phyloP scores from a whole-genome alignment of 2,329 filamentous ascomycete species.

The Sarocladiaceae sp. region DNA sequence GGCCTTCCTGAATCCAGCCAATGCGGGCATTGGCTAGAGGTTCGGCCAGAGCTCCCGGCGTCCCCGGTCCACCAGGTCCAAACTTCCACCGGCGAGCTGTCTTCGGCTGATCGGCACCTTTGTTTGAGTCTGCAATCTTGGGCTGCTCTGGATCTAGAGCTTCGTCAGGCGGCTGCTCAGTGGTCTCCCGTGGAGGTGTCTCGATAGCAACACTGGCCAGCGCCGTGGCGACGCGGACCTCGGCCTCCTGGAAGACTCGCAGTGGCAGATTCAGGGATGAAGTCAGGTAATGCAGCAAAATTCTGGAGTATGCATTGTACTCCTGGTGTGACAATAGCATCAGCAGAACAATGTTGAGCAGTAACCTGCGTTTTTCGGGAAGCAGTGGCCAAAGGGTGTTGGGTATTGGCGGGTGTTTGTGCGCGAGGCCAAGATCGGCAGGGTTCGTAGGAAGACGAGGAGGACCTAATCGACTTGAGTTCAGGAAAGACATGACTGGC shows the following conservation, averaged over 20 bases:
- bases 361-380: conserved; percentile 55
- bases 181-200: neutral
- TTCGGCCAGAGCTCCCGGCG: conserved; percentile 69
- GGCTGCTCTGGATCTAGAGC: too few species aligned
- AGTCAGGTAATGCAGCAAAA: conserved; percentile 63
- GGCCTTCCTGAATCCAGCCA: conserved; percentile 69
- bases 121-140: too few species aligned
- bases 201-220: conserved; percentile 67
- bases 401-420: conserved; percentile 51
- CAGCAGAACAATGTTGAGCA: conserved; percentile 67
- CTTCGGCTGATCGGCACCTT: too few species aligned
- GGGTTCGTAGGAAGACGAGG: conserved; percentile 35
- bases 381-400: conserved; percentile 55
- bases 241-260: conserved; percentile 60
- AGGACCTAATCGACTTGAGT: conserved; percentile 22
- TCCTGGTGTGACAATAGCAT: conserved; percentile 70
- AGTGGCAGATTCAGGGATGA: conserved; percentile 65
- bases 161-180: conserved; percentile 16
- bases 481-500: too few species aligned
- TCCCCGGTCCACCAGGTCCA: conserved; percentile 38
- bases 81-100: conserved; percentile 66
- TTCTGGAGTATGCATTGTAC: conserved; percentile 67
- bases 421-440: conserved; percentile 39
- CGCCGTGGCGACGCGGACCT: conserved; percentile 67
- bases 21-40: conserved; percentile 73